Evolutionary conservation across 2,329 filamentous ascomycete genomes (phyloP).

Genomic region (Sporothrix euskadiensis): DNA sequence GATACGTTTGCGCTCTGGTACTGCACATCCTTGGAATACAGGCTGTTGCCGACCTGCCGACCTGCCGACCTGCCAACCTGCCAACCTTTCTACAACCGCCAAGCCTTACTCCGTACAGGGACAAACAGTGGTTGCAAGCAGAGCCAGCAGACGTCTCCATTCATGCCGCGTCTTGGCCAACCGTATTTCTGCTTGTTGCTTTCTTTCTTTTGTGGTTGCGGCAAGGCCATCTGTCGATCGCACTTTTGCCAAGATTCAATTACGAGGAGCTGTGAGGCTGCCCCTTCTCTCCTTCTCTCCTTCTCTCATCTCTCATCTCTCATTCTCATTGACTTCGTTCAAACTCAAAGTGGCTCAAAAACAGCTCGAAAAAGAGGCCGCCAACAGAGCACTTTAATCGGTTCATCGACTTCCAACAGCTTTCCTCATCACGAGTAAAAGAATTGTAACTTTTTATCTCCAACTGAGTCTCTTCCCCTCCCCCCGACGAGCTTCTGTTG

Average conservation of each 20-base stretch:
- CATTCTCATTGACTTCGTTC: not conserved
- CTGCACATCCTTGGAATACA: not conserved
- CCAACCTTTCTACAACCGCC: not conserved
- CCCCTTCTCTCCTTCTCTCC: not conserved
- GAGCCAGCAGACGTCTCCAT: not conserved
- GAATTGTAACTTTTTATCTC: not conserved
- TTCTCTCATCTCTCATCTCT: not conserved
- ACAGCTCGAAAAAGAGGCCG: not conserved
- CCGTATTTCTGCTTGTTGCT: not conserved
- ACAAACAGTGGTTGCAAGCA: not conserved
- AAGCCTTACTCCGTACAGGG: not conserved
- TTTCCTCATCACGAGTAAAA: not conserved
- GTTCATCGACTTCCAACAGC: not conserved
- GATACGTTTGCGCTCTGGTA: no score
- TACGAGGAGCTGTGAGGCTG: not conserved
- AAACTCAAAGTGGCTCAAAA: not conserved
- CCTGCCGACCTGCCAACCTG: not conserved
- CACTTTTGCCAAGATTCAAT: conserved; percentile 6
- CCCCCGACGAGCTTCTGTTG: not conserved
- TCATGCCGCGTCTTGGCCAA: not conserved
- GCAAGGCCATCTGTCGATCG: not conserved
- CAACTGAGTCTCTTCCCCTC: not conserved
- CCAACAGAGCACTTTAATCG: not conserved
- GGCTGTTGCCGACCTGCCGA: not conserved
- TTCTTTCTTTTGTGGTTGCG: not conserved